A percentile compares a stretch with the other conserved stretches of the same genome.
Evolutionary conservation across 345 rosid genomes (phyloP).

Genomic region (Noccaea bulbosa): DNA sequence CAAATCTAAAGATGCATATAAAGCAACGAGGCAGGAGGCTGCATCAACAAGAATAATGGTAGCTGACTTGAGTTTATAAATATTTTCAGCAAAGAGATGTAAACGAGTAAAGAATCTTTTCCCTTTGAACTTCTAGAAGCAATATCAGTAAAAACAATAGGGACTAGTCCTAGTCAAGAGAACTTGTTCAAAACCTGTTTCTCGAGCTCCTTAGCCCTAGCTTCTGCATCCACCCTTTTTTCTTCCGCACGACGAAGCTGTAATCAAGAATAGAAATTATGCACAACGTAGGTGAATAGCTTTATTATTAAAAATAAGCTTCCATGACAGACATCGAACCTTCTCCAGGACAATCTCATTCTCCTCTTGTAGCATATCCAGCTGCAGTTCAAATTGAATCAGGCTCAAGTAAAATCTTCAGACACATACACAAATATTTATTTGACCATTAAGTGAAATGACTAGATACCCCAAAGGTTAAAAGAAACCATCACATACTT

Average conservation of each 20-base stretch:
- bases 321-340: constrained; percentile 47
- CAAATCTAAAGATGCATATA: constrained; percentile 3
- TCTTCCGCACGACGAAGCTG: constrained; percentile 88
- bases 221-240: constrained; percentile 82
- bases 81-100: constrained; percentile 10
- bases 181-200: constrained; percentile 69
- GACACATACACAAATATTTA: neutral
- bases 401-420: constrained; percentile 39
- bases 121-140: neutral
- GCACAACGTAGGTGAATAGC: constrained; percentile 23
- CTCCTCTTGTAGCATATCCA: constrained; percentile 96
- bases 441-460: constrained; percentile 4
- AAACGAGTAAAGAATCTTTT: constrained; percentile 6
- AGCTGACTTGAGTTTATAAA: constrained; percentile 6
- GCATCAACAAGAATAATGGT: constrained; percentile 9
- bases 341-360: constrained; percentile 71
- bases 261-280: constrained; percentile 41
- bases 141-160: constrained; percentile 6
- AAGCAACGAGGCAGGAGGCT: constrained; percentile 21
- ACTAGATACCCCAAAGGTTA: constrained; percentile 15
- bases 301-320: constrained; percentile 10
- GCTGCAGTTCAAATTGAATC: constrained; percentile 57
- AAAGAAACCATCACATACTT: constrained; percentile 58
- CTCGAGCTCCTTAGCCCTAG: constrained; percentile 95
- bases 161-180: constrained; percentile 11